Evolutionary conservation across 2,329 filamentous ascomycete species (phyloP), one percentile per base, ranked within the genome.

Genomic region (Sclerotinia spermophila): DNA sequence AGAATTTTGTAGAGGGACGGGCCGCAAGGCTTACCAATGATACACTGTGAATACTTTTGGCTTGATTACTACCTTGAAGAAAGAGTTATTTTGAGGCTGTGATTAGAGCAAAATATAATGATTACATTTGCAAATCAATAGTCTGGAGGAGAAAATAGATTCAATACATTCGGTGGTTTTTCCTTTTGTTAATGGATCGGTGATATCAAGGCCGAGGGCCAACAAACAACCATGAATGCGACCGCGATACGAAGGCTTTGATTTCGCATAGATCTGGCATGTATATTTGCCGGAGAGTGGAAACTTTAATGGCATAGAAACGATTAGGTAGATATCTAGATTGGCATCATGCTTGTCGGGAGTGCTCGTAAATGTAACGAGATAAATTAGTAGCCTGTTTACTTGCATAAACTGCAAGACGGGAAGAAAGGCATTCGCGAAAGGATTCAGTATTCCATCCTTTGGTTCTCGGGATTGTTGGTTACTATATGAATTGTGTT

Each of bases 31-130:
- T 51, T 62, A 62, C 42, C 21, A 33, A 45, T 24, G 38, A 64
- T 44, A 60, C 3, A 64, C 38, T 17, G 24, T 40, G 10, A 51
- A 27, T 51, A 19, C n/a, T 13, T n/a, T 11, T 48, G 33, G 24
- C 24, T 38, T 65, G 33, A 19, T 38, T 27, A 51, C 15, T n/a
- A 21, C 24, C 27, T 15, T 5, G 44, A 33, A 44, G 27, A 35
- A 64, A 64, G 60, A 48, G 24, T 42, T 64, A 64, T 30, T 64
- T 38, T 48, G 42, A 64, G 44, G 60, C 60, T 64, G 17, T 38
- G 45, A 33, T 62, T 11, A 44, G n/a, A 64, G 19, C 48, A 10
- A 64, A 35, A 13, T 64, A 48, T 38, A 11, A 19, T 38, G 30
- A 33, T 64, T 48, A 64, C 30, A 64, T 48, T 24, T 48, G 33